Base-by-base conservation (phyloP, 495 filamentous ascomycete species). In the Xylaria nigripes region DNA sequence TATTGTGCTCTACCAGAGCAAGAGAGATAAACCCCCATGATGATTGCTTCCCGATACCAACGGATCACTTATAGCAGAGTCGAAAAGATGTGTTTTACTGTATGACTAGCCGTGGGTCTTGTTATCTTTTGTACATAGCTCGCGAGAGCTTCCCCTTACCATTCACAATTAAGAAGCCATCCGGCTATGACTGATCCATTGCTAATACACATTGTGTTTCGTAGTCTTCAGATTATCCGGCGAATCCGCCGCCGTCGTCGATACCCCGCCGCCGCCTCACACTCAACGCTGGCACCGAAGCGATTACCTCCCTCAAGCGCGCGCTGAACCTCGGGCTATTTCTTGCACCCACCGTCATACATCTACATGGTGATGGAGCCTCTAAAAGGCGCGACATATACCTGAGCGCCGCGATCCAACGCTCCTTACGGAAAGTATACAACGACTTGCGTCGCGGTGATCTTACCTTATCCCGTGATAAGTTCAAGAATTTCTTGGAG, bases 401-500 rank as follows among this genome's bases (percentile, higher is more conserved):
- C 45, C 54, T 67, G 13, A 67, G 55, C 48, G 61, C 59, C 15
- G 60, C 63, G 23, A 61, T 73, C 29, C 64, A 67, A 53, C 61
- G 50, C 32, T 68, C 75, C 40, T 51, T 73, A 13, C 58, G 61
- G 38, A 63, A 62, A 36, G 47, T 74, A 7, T 76, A 68, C 56
- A 49, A 67, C 45, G 59, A 56, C 1, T 23, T 68, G 18, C 60
- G 68, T 29, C 64, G 58, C 16, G 45, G 55, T 22, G 58, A 67
- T 16, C 45, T 40, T 44, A 43, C 48, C 9, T 45, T 78, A 18
- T 62, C 70, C 5, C 63, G 64, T 13, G 59, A 64, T 8, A 61
- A 61, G 15, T 66, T 76, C 54, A 50, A 54, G 3, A 48, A 54
- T 27, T 78, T 76, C 50, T 56, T 78, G 34, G 66, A 58, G 24